Evolutionary conservation across 1,284 basidiomycete species (phyloP), one percentile per base, ranked within the genome.

Genomic region (Ceratobasidium sp.): DNA sequence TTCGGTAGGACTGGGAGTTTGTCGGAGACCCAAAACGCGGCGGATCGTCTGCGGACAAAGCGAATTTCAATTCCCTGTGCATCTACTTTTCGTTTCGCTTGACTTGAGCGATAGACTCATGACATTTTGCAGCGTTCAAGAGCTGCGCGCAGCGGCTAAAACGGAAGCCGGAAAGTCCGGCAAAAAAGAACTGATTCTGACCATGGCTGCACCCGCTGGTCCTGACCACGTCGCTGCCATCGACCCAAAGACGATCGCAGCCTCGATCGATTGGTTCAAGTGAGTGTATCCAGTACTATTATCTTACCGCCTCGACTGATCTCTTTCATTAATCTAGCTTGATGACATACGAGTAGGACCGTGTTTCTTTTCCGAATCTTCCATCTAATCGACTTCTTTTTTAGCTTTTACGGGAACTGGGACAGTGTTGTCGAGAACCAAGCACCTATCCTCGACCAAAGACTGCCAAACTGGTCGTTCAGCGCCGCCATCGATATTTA

Each of bases 401-500:
- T n/a, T 20, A 65, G 62, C 52, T 71, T 71, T 16, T 71, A 71
- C 69, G 69, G 69, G 4, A 71, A 71, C 54, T 71, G 69, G 69
- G 44, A 71, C 54, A 46, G n/a, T 8, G 35, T 59, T 7, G 69
- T 71, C 33, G 54, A 71, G 18, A 59, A 57, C 50, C 52, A 71
- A 27, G 69, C 69, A 38, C 69, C 69, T 3, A 59, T 71, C 35
- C 7, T 44, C 35, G 69, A 71, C 69, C 52, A 55, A 46, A 5
- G 38, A 5, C 52, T 20, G n/a, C 48, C 52, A 10, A 55, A 55
- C 18, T 71, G 69, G 69, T 71, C 69, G 10, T 71, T 71, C 69
- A 38, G 5, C 23, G 23, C 69, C 20, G 52, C 54, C 16, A 38
- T 71, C 18, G 35, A 71, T 23, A 33, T 71, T 30, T 71, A 71